Conservation (phyloP, 192 early-diverging fungal genomes). For the Coemansia asiatica region DNA sequence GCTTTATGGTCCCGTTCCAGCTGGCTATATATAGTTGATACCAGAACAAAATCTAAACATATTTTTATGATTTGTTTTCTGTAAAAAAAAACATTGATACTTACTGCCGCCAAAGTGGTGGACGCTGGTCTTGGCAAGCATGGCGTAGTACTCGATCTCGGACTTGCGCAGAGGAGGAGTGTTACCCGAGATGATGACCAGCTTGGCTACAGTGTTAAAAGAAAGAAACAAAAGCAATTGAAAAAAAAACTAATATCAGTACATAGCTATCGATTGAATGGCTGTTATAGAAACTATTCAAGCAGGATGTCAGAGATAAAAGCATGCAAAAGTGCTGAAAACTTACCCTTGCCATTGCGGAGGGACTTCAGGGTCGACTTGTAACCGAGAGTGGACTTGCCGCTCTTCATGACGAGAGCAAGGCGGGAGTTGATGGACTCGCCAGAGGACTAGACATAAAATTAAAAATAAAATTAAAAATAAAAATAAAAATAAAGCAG, state of each 20-base stretch:
- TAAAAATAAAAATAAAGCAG: neutral
- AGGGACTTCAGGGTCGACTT: constrained; percentile 98
- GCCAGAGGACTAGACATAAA: constrained; percentile 66
- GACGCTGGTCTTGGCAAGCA: constrained; percentile 99
- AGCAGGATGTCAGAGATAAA: too few relatives aligned
- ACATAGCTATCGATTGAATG: too few relatives aligned
- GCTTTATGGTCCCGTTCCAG: neutral
- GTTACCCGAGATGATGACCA: constrained; percentile 99
- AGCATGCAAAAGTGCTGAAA: too few relatives aligned
- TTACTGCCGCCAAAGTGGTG: constrained; percentile 98
- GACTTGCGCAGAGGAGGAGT: constrained; percentile 99
- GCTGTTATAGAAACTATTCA: too few relatives aligned
- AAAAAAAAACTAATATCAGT: constrained; percentile 16
- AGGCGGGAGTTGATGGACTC: constrained; percentile 99
- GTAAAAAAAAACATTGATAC: constrained; percentile 53
- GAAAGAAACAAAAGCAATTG: neutral
- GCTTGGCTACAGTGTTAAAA: constrained; percentile 69
- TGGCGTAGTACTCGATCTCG: constrained; percentile 99
- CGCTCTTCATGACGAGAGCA: constrained; percentile 98
- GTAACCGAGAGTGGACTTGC: constrained; percentile 98
- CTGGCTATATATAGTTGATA: neutral
- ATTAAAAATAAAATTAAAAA: constrained; percentile 16
- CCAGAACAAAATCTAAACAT: too few relatives aligned
- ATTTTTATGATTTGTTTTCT: too few relatives aligned
- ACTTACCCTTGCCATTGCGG: constrained; percentile 82